Base-by-base conservation (phyloP, 768 basidiomycete species). In the Naganishia vaughanmartiniae region DNA sequence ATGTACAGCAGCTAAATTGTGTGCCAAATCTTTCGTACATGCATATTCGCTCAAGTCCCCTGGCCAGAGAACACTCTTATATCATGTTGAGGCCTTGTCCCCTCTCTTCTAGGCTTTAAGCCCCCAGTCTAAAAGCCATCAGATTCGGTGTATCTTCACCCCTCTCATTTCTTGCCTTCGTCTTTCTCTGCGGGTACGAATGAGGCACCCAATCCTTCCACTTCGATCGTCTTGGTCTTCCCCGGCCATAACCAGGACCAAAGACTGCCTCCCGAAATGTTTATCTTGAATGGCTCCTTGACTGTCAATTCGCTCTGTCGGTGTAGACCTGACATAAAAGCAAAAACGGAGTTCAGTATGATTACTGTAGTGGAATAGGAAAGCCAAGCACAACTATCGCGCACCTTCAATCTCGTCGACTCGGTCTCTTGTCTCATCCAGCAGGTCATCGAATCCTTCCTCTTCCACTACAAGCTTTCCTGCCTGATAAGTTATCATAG, bases 321-420 rank as follows among this genome's bases (percentile, higher is more conserved):
- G 70, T 81, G 80, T 30, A 81, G 69, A 30, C 79, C 79, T 80
- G 21, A 70, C 34, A 51, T 45, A 45, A 45, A 33, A 31, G 19
- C n/a, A 54, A 3, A 11, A 45, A 5, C 28, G 21, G 28, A 14
- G 4, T 48, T n/a, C 31, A 65, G 10, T 10, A 39, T 15, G 7
- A 12, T n/a, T n/a, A n/a, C n/a, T n/a, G n/a, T 5, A 15, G 28
- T 12, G 48, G 19, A 54, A 36, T 26, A n/a, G 24, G 21, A 31
- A 26, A 33, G 4, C 6, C 56, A 39, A 58, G 45, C 19, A 34
- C 19, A 28, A 19, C 21, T 56, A 21, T 7, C 0, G 70, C 75
- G 63, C 65, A 79, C 88, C 89, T 82, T 94, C 92, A 75, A 94
- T 93, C 80, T 90, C 89, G 79, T 92, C 90, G 48, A 93, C 87